Evolutionary conservation across 164 flowering plant genomes (phyloP).

Genomic region (Umbellularia californica): DNA sequence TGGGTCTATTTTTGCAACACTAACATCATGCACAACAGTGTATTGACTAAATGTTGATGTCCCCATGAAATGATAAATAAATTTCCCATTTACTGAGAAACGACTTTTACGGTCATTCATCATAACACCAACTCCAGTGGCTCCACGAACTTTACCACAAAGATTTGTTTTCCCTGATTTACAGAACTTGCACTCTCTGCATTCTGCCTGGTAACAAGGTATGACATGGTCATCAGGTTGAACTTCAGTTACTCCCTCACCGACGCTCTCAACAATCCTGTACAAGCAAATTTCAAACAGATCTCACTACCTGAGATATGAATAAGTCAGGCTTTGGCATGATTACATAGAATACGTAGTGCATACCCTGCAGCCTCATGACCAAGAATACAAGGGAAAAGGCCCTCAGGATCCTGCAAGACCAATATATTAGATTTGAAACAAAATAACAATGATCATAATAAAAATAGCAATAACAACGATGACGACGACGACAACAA

Average conservation of each 20-base stretch:
- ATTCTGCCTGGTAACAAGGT: constrained; percentile 96
- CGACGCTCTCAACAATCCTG: constrained; percentile 98
- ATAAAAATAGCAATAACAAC: background rate
- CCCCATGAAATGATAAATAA: constrained; percentile 99
- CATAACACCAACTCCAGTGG: constrained; percentile 97
- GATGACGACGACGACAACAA: no score
- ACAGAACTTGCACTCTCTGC: constrained; percentile 94
- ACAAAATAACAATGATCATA: background rate
- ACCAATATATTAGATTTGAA: background rate
- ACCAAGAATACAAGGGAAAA: constrained; percentile 97
- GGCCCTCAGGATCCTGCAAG: constrained; percentile 93
- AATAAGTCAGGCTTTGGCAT: background rate
- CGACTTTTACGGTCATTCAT: constrained; percentile 89
- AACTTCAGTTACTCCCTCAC: constrained; percentile 97
- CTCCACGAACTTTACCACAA: constrained; percentile 88
- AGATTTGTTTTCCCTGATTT: constrained; percentile 98
- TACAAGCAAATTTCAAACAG: constrained; percentile 12
- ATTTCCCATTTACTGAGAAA: constrained; percentile 82
- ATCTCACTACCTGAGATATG: background rate
- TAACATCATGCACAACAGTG: constrained; percentile 95
- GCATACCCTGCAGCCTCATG: constrained; percentile 99
- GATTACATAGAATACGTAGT: background rate
- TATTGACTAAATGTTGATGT: constrained; percentile 98
- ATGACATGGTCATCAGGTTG: constrained; percentile 97
- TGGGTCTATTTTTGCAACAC: constrained; percentile 97